Evolutionary conservation across 148 eudicot genomes (phyloP).

Genomic region (Amaranthus cruentus): DNA sequence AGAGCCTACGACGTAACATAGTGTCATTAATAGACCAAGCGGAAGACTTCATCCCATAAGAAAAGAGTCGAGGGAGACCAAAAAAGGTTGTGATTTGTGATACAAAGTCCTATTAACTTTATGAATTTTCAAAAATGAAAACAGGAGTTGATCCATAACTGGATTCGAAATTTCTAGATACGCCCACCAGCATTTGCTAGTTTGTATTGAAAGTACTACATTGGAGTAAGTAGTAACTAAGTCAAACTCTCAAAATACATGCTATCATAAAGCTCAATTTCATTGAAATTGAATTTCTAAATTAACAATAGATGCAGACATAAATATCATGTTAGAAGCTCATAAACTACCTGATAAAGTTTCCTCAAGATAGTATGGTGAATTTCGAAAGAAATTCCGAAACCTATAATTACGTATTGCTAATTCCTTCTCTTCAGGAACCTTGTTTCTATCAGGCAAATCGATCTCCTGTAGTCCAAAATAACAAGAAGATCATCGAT

Average conservation of each 20-base stretch:
- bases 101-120: no score
- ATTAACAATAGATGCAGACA: neutral
- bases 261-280: neutral
- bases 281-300: neutral
- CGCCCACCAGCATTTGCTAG: neutral
- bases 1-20: no score
- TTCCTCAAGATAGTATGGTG: slow-evolving; percentile 28
- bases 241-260: neutral
- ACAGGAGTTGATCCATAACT: neutral
- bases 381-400: slow-evolving; percentile 10
- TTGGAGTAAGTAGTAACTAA: neutral
- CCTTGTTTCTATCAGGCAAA: slow-evolving; percentile 20
- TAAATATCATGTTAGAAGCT: neutral
- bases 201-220: neutral
- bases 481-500: neutral
- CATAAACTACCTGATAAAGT: slow-evolving; percentile 7
- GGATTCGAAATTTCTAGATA: neutral
- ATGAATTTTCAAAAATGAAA: neutral
- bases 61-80: no score
- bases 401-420: slow-evolving; percentile 5
- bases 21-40: no score
- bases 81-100: no score
- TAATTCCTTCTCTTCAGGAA: slow-evolving; percentile 10
- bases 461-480: slow-evolving; percentile 22
- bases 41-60: no score